A percentile compares a stretch with the other conserved stretches of the same genome.
Conservation (phyloP, 2,329 filamentous ascomycete genomes). For the Tolypocladium sp. region DNA sequence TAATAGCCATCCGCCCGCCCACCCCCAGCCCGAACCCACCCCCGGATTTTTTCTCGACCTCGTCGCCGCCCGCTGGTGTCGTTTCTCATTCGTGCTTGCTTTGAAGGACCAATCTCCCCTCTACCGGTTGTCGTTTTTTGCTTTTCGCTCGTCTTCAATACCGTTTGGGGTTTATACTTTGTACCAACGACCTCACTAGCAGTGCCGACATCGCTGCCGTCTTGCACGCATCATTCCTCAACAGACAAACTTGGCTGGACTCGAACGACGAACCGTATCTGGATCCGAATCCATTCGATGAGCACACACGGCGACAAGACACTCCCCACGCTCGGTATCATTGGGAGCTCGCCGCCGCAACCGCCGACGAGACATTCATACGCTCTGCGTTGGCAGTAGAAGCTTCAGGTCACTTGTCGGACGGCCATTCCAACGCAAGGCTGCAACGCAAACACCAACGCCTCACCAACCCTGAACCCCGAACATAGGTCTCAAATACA, state of each 20-base stretch:
- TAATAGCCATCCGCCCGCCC: slow-evolving; percentile 5
- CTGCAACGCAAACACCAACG: not conserved
- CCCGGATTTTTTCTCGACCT: slow-evolving; percentile 4
- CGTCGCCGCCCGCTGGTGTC: not conserved
- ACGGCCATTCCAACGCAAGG: not conserved
- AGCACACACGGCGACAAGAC: not conserved
- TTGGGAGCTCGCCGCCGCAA: not conserved
- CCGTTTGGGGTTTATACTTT: not conserved
- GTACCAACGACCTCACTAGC: not conserved
- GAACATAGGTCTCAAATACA: not conserved
- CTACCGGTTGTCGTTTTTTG: not conserved
- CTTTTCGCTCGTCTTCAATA: not conserved
- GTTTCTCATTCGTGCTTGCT: not conserved
- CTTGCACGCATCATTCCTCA: not conserved
- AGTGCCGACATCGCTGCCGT: not conserved
- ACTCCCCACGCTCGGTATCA: slow-evolving; percentile 1
- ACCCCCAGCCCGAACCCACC: slow-evolving; percentile 4
- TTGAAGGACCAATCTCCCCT: not conserved
- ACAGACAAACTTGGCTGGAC: not conserved
- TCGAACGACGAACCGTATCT: not conserved
- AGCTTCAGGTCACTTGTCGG: not conserved
- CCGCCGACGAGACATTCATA: not conserved
- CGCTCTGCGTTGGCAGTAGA: not conserved
- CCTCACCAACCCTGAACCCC: not conserved
- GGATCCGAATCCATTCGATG: not conserved